Conservation (phyloP, 1,139 yeast genomes). For the Pneumocystis wakefieldiae region DNA sequence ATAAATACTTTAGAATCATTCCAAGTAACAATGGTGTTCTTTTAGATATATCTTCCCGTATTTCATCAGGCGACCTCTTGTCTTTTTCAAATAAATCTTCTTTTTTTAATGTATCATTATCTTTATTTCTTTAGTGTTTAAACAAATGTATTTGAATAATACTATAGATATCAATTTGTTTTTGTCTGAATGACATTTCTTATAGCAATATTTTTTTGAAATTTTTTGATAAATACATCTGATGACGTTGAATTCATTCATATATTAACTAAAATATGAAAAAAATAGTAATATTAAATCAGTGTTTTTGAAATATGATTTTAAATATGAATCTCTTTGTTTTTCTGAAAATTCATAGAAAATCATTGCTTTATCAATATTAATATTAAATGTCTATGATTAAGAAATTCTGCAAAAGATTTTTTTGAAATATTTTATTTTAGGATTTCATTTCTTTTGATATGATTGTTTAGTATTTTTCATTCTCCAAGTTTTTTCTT, state of each 20-base stretch:
- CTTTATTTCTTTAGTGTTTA: not conserved
- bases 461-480: too few relatives aligned
- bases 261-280: not conserved
- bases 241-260: not conserved
- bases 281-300: not conserved
- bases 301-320: not conserved
- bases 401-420: too few relatives aligned
- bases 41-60: conserved; percentile 1
- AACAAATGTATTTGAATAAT: not conserved
- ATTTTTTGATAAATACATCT: not conserved
- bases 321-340: not conserved
- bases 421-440: too few relatives aligned
- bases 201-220: not conserved
- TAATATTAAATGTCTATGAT: too few relatives aligned
- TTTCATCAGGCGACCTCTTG: conserved; percentile 1
- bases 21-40: not conserved
- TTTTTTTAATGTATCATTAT: not conserved
- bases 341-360: too few relatives aligned
- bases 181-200: not conserved
- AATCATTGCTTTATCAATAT: too few relatives aligned
- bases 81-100: conserved; percentile 4
- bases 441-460: too few relatives aligned
- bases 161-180: not conserved
- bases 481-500: too few relatives aligned
- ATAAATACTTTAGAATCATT: not conserved